Evolutionary conservation across 352 stramenopile species (phyloP).

Genomic region (Phytophthora melonis): DNA sequence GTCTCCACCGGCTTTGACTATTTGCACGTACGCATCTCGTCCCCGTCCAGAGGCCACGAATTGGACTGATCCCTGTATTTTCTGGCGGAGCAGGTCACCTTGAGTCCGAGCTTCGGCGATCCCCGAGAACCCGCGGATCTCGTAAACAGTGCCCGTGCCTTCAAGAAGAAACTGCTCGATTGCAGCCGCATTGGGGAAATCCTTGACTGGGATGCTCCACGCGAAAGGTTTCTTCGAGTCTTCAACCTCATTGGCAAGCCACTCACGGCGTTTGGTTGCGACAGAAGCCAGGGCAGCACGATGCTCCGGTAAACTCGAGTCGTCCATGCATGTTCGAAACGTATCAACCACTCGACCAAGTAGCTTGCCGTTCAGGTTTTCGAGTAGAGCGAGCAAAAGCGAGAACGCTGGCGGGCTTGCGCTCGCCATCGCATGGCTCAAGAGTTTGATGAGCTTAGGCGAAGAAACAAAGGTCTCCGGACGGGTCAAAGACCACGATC

Average conservation of each 20-base stretch:
- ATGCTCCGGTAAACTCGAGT: slow-evolving; percentile 1
- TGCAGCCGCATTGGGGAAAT: not conserved
- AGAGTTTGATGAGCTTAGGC: slow-evolving; percentile 1
- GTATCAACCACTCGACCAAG: slow-evolving; percentile 13
- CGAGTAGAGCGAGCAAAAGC: not conserved
- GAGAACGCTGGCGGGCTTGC: slow-evolving; percentile 2
- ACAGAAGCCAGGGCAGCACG: not conserved
- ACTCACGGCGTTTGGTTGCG: slow-evolving; percentile 8
- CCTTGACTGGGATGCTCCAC: slow-evolving; percentile 3
- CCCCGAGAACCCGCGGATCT: slow-evolving; percentile 2
- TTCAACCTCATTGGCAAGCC: slow-evolving; percentile 14
- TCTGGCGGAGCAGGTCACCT: not conserved
- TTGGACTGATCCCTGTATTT: slow-evolving; percentile 11
- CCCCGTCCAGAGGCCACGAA: slow-evolving; percentile 9
- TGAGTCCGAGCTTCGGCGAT: slow-evolving; percentile 13
- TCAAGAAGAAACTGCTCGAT: slow-evolving; percentile 14
- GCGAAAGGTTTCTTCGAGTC: slow-evolving; percentile 13
- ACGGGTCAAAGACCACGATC: not conserved
- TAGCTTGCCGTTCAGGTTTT: not conserved
- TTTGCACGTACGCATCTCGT: slow-evolving; percentile 12
- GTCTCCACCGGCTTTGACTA: slow-evolving; percentile 6
- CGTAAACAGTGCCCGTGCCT: not conserved
- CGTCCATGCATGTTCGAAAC: not conserved
- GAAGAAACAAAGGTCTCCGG: slow-evolving; percentile 1
- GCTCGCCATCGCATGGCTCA: slow-evolving; percentile 8